phyloP scores from a whole-genome alignment of 1,284 basidiomycete species.

The Thecaphora frezii region DNA sequence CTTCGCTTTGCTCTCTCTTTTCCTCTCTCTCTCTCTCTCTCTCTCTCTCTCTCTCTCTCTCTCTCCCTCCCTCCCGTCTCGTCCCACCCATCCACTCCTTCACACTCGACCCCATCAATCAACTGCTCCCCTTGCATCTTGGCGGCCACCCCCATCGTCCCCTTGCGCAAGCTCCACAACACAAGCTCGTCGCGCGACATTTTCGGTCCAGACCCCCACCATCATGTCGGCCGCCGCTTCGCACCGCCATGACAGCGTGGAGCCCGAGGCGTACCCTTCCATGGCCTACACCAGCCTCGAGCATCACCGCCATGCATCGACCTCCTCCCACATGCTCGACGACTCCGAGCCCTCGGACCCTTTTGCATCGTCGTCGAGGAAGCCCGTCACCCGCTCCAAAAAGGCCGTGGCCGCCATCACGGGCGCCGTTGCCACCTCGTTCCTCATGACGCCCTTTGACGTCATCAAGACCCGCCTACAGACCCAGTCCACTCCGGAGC shows the following conservation, averaged over 20 bases:
- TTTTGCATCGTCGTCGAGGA: constrained; percentile 27
- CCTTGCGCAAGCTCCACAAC: too few relatives aligned
- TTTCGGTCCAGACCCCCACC: too few relatives aligned
- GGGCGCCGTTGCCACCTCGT: constrained; percentile 77
- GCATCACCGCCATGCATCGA: constrained; percentile 1
- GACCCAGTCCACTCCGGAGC: constrained; percentile 65
- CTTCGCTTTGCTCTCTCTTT: too few relatives aligned
- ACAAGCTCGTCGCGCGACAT: too few relatives aligned
- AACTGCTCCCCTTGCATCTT: too few relatives aligned
- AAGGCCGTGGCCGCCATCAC: constrained; percentile 78
- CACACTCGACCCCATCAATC: too few relatives aligned
- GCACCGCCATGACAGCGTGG: background rate
- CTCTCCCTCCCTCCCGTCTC: too few relatives aligned
- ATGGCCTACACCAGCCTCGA: constrained; percentile 29
- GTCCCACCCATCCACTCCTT: too few relatives aligned
- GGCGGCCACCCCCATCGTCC: too few relatives aligned
- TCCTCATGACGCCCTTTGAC: constrained; percentile 93
- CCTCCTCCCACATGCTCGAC: background rate
- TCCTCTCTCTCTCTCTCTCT: too few relatives aligned
- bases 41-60: too few relatives aligned
- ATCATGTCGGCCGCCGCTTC: background rate
- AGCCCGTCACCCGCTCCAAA: constrained; percentile 63
- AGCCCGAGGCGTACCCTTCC: constrained; percentile 25
- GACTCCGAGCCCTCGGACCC: constrained; percentile 5
- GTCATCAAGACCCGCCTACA: constrained; percentile 90